Evolutionary conservation across 78 protist species (phyloP), one percentile per base, ranked within the genome.

Genomic region (slime mould (Dictyostelium discoideum)): DNA sequence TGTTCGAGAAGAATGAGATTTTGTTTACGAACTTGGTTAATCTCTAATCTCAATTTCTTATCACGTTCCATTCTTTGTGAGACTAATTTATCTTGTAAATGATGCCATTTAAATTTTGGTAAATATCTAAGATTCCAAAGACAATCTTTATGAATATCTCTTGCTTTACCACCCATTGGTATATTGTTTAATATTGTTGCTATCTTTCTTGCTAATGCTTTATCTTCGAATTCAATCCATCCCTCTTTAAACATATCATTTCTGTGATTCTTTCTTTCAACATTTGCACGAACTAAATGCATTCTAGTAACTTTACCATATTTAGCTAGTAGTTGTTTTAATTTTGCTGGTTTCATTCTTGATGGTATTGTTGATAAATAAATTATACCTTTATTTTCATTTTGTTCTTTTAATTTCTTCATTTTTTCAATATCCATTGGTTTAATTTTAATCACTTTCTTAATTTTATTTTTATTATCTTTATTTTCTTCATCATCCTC

Each of bases 231-330:
- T 73, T 90, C 95, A n/a, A 90, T 82, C 95, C 95, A 90, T 39
- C 95, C 95, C n/a, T 90, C 95, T 90, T 90, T 90, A 22, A 80
- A 90, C 95, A 90, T 90, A 90, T 90, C 88, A 29, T 90, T 90
- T 72, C 95, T 65, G 11, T 72, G 48, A 3, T 26, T 29, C 42
- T 90, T 90, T 72, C 95, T 60, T 18, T 65, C 95, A n/a, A 90
- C 95, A 54, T 90, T 82, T 5, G 89, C 95, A 67, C 77, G 74
- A 32, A 90, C 46, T 44, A 90, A 82, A 26, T 90, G 26, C 95
- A 90, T 90, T 90, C 95, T 90, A 26, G 81, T 82, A 18, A 90
- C 95, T 44, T 74, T 83, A 26, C 95, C 95, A 82, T 90, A 24
- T n/a, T 82, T 82, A 2, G 72, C 10, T 73, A 90, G 39, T 3